A percentile compares a stretch with the other conserved stretches of the same genome.
phyloP scores from a whole-genome alignment of 192 early-diverging fungal genomes.

The Podila horticola region DNA sequence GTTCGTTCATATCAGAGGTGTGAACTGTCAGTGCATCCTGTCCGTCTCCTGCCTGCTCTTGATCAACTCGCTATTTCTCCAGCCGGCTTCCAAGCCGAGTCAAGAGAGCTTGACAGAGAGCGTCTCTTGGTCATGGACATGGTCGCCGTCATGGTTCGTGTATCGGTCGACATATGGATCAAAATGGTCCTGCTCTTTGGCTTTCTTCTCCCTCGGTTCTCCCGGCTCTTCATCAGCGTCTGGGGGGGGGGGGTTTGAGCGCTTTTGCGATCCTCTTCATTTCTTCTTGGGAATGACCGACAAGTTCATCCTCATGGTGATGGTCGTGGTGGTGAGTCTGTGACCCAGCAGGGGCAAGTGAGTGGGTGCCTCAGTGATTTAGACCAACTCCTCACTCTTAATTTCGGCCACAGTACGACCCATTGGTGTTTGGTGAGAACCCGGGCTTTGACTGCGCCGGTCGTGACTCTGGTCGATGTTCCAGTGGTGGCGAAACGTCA shows the following conservation, averaged over 20 bases:
- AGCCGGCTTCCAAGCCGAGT: too few species aligned
- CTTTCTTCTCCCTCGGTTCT: not conserved
- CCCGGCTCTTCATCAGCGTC: not conserved
- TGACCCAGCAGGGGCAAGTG: not conserved
- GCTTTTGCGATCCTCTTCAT: conserved; percentile 32
- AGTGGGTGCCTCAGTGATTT: too few species aligned
- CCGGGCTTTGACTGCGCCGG: too few species aligned
- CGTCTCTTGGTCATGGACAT: conserved; percentile 13
- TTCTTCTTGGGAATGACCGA: not conserved
- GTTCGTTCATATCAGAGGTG: too few species aligned
- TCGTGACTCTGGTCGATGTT: not conserved
- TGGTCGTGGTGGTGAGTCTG: not conserved
- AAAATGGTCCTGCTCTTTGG: not conserved
- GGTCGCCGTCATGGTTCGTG: not conserved
- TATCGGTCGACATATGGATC: conserved; percentile 1
- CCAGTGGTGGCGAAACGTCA: not conserved
- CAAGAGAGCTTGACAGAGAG: conserved; percentile 23
- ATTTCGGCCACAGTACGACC: too few species aligned
- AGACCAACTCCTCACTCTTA: too few species aligned
- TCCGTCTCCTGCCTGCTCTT: too few species aligned
- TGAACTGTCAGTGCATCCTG: too few species aligned
- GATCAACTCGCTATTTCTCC: too few species aligned
- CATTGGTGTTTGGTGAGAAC: too few species aligned
- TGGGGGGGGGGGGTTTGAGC: too few species aligned
- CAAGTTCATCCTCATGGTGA: not conserved